Base-by-base conservation (phyloP, 495 filamentous ascomycete genomes). In the Rhizodiscina lignyota region DNA sequence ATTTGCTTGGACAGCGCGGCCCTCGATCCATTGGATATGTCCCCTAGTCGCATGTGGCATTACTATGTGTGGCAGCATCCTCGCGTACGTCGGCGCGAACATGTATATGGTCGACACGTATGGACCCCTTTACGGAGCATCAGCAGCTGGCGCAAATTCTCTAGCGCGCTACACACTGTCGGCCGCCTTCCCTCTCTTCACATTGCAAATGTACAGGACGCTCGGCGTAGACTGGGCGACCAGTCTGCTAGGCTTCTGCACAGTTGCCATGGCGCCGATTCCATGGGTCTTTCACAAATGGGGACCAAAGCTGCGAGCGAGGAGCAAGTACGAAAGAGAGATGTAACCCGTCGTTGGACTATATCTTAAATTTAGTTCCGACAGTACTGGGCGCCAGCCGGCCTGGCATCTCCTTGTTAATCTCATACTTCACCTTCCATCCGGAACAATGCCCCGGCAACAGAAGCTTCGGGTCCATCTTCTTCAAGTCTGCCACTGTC, bases 171-270 rank as follows among this genome's bases (percentile, higher is more conserved):
- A 83, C 41, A 46, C 54, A 0, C 41, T 78, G 15, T 74, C 67
- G 1, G 70, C 68, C 16, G 67, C 60, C 2, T 82, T 80, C 45
- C 78, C 78, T 3, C 61, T 84, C 2, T 65, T 66, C 39, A 60
- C 62, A 2, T 35, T 63, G n/a, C 60, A 59, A 32, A 45, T 64
- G 58, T 61, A 63, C 35, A 28, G 47, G 17, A 43, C 30, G 0
- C 38, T 64, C 5, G 58, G 55, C 6, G 53, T 50, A 21, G 54
- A 39, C 4, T 65, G 61, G 61, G 61, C 61, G 11, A 54, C 54
- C 5, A 54, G 49, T 21, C 44, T 61, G 8, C 51, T 65, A 12
- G 61, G 56, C 0, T 64, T 64, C 41, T 40, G 63, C 33, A 47
- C 52, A 19, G 30, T 56, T 4, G 41, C 38, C 1, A 51, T 63